These are phyloP conservation scores for Aspergillus ustus DNA, from an alignment of 2,329 filamentous ascomycete genomes.

Conservation along the genomic window DNA sequence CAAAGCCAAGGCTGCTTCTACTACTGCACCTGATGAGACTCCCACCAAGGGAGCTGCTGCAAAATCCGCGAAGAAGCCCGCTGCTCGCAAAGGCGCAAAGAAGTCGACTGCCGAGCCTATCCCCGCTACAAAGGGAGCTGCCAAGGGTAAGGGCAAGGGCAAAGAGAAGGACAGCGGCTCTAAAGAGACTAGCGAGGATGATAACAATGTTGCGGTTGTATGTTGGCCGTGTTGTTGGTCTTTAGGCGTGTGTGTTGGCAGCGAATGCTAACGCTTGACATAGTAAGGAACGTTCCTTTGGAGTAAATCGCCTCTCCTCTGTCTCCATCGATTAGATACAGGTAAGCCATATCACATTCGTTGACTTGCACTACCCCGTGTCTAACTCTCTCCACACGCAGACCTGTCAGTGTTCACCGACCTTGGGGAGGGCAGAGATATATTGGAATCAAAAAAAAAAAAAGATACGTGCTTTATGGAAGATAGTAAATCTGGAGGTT, in stretches of 20 bases:
- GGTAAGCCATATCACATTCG: not conserved
- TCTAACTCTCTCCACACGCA: not conserved
- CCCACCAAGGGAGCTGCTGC: not conserved
- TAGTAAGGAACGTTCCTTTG: no score
- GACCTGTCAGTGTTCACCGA: not conserved
- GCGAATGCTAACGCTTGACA: not conserved
- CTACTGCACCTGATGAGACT: not conserved
- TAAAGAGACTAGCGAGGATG: not conserved
- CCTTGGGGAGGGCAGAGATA: not conserved
- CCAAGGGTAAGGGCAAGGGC: not conserved
- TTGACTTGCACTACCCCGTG: not conserved
- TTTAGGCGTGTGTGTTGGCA: not conserved
- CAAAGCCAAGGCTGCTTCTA: not conserved
- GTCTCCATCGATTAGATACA: not conserved
- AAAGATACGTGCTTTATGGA: not conserved
- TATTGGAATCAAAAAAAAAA: not conserved
- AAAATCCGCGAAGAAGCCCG: conserved; percentile 7
- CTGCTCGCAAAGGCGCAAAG: conserved; percentile 26
- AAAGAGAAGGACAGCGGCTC: not conserved
- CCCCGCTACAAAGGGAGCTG: conserved; percentile 19
- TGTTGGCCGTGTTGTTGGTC: not conserved
- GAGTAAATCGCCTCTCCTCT: not conserved
- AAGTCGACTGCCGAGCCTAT: conserved; percentile 22
- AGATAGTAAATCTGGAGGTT: not conserved
- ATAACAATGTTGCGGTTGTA: not conserved